Evolutionary conservation across 2,329 filamentous ascomycete genomes (phyloP).

Genomic region (Colletotrichum scovillei): DNA sequence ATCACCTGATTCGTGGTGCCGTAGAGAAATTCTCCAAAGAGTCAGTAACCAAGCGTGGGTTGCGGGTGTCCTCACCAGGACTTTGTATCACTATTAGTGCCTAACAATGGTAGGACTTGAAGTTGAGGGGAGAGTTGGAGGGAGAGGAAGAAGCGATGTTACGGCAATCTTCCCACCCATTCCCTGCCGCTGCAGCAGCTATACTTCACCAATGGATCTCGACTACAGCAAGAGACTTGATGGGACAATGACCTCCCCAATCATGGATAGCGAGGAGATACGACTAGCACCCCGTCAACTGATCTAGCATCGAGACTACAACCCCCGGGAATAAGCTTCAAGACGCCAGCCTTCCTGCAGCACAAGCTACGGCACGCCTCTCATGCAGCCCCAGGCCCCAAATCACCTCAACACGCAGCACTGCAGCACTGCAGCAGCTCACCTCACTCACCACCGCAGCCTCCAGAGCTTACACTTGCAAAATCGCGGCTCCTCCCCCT

Average conservation of each 20-base stretch:
- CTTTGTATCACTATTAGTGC: neutral
- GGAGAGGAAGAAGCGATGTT: neutral
- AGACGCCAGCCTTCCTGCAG: conserved; percentile 25
- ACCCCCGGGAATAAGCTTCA: conserved; percentile 28
- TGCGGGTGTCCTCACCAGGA: neutral
- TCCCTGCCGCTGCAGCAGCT: neutral
- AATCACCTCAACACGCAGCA: neutral
- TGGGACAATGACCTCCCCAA: neutral
- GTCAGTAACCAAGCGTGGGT: conserved; percentile 7
- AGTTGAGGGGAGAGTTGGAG: neutral
- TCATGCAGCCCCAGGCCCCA: conserved; percentile 10
- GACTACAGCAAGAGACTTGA: neutral
- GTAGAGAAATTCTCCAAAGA: conserved; percentile 4
- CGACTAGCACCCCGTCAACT: neutral
- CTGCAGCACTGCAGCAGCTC: neutral
- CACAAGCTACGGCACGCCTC: conserved; percentile 15
- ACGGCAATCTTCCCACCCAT: neutral
- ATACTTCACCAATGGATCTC: neutral
- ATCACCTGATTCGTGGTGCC: conserved; percentile 22
- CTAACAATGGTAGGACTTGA: neutral
- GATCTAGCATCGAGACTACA: neutral
- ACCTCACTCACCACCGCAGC: neutral
- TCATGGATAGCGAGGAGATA: neutral
- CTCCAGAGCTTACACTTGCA: neutral
- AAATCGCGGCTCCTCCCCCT: neutral